Base-by-base conservation (phyloP, 148 eudicot species). In the Amaranthus hypochondriacus region DNA sequence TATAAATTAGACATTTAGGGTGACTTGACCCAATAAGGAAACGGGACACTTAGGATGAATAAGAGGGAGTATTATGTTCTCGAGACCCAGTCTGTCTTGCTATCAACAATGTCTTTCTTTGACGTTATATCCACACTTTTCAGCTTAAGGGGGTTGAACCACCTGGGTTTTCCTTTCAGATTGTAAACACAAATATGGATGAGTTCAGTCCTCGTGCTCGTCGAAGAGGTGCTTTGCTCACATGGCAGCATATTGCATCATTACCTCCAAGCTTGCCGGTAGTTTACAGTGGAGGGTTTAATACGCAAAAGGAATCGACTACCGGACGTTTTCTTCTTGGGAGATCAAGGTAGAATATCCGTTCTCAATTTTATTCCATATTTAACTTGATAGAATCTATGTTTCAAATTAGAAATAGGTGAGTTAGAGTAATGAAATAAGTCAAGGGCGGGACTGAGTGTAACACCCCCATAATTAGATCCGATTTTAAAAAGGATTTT, bases 251-350 rank as follows among this genome's bases (percentile, higher is more conserved):
- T 76, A 90, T 95, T 55, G 98, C 98, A 8, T 95, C 98, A 43
- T 86, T 95, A 74, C 98, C 98, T 81, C 98, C 98, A 70, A 89
- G 82, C 87, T 83, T 95, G 80, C 93, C 98, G 12, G 98, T 92
- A 75, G 80, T 89, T 47, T 95, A 95, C 68, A 88, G 97, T 85
- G 98, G 98, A 77, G 98, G 98, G 66, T 95, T 95, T 67, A 95
- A 95, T 84, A 87, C 98, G 43, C 97, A 87, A 78, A 95, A 95
- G 83, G 98, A 95, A 81, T 92, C 98, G 75, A 95, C 98, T 81
- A 86, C 98, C 2, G 98, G 98, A 18, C 97, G 98, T 73, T 95
- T 95, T 85, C 97, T 95, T 83, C 98, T 95, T 72, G 98, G 98
- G 18, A 84, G 98, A 84, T 95, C 98, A 68, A 89, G 98, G 98